phyloP scores from a whole-genome alignment of 2,329 filamentous ascomycete species.

The Phaeosphaeriaceae sp. region DNA sequence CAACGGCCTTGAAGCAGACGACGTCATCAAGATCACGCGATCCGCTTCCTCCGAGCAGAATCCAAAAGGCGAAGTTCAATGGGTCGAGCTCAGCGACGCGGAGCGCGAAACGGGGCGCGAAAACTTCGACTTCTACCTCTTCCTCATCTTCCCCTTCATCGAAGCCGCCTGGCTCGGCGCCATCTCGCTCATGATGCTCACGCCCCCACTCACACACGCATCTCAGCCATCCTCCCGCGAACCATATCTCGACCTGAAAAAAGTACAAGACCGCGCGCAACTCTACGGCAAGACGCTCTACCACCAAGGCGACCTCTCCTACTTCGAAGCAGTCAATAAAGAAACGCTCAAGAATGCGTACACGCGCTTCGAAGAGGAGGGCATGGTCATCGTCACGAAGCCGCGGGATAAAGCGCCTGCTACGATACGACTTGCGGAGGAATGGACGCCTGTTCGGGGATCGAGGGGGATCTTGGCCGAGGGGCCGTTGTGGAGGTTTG shows the following conservation, averaged over 20 bases:
- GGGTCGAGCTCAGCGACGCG: conserved; percentile 74
- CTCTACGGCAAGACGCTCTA: conserved; percentile 92
- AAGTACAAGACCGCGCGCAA: conserved; percentile 82
- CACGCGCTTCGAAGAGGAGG: conserved; percentile 85
- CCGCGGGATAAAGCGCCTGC: conserved; percentile 68
- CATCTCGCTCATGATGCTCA: conserved; percentile 84
- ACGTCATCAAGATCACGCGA: conserved; percentile 74
- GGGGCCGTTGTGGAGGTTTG: conserved; percentile 89
- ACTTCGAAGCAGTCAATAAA: conserved; percentile 98
- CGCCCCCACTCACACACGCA: conserved; percentile 66
- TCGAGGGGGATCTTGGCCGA: conserved; percentile 66
- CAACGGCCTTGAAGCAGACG: conserved; percentile 76
- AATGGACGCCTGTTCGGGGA: conserved; percentile 74
- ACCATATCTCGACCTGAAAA: conserved; percentile 78
- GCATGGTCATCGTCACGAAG: conserved; percentile 78
- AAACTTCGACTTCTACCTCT: conserved; percentile 99
- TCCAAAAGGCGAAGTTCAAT: conserved; percentile 61
- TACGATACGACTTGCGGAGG: conserved; percentile 71
- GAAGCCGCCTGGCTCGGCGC: conserved; percentile 93
- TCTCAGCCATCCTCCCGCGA: conserved; percentile 55
- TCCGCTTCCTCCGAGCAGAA: neutral
- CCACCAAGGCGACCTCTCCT: conserved; percentile 94
- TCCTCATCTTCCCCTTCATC: conserved; percentile 97
- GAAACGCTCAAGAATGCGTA: conserved; percentile 96
- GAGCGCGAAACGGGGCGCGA: conserved; percentile 84